Evolutionary conservation across 2,329 filamentous ascomycete species (phyloP), one percentile per base, ranked within the genome.

Genomic region (Sphaerulina populicola): DNA sequence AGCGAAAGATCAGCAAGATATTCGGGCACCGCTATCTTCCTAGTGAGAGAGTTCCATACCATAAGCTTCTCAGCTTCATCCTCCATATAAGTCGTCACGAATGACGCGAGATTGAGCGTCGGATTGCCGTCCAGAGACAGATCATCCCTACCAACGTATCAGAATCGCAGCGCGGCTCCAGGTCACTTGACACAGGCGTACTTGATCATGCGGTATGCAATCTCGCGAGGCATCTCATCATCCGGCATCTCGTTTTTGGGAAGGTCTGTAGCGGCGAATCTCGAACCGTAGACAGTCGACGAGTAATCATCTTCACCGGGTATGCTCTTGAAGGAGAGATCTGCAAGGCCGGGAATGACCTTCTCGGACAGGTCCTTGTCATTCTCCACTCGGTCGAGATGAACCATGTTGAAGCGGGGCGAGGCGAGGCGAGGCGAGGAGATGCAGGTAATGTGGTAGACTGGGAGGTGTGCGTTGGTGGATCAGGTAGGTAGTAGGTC

Each of bases 71-170:
- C 90, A 15, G 85, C 90, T 70, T 96, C 91, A 41, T 95, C 87
- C 74, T 96, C 90, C 89, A 95, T 96, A 74, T 94, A 96, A 0
- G 91, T 96, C 1, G 90, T 95, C 59, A 95, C 89, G 65, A 97
- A 97, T 35, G 85, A 90, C 29, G 91, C 90, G 62, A 97, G 72
- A 69, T 88, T 93, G 57, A 62, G 60, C 0, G 61, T 64, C 15
- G 27, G 47, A 42, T 46, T 50, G 33, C 35, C 14, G 36, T 44
- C 37, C 7, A 50, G 21, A 6, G 27, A 27, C 14, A 43, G 36
- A 18, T 38, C 36, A n/a, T 47, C 44, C 31, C 44, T 47, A 18
- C n/a, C 21, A 15, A 4, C 10, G 23, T 40, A 33, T 53, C 29
- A 53, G 45, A 27, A 6, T 3, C 27, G 9, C 8, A 6, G 14